Evolutionary conservation across 768 basidiomycete genomes (phyloP), one percentile per base, ranked within the genome.

Genomic region (Phaffia tasmanica): DNA sequence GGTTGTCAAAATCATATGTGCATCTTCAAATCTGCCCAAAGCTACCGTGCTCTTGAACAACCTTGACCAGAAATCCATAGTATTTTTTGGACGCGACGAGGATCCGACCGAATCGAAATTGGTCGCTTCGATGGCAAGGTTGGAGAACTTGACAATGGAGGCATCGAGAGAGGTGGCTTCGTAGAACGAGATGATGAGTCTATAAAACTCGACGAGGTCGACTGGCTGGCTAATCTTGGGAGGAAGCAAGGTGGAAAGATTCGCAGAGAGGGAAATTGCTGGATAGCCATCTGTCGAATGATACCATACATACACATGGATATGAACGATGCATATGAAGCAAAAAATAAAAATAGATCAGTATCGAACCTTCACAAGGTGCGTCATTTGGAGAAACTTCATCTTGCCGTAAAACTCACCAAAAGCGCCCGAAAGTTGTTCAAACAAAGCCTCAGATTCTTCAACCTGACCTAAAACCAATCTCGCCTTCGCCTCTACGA

Each of bases 1-100:
- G 23, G 83, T 80, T 73, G 87, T 83, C 72, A 97, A 76, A 27
- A 85, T 79, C 55, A 84, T 81, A 76, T 97, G 97, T 1, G 95
- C 94, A 71, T 90, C 86, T 72, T 93, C 89, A 77, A 86, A 95
- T 69, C 81, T 78, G 7, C 82, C 84, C 51, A 89, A 78, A 57
- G 87, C 85, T 23, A 83, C 83, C 62, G 85, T 82, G 32, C 87
- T 87, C 72, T 85, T 82, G 75, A 87, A 88, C 23, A 92, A 79
- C 65, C 80, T 85, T 69, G 80, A 81, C 91, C 92, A 94, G 27
- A 97, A 76, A n/a, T 84, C 80, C 56, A 82, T 79, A 14, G 83
- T 83, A 53, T 42, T 68, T 64, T 55, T 66, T n/a, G 46, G 47
- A n/a, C 23, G 27, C 32, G n/a, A 35, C 50, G 51, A 30, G 35